Evolutionary conservation across 1,139 yeast species (phyloP).

Genomic region (Candida buenavistaensis): DNA sequence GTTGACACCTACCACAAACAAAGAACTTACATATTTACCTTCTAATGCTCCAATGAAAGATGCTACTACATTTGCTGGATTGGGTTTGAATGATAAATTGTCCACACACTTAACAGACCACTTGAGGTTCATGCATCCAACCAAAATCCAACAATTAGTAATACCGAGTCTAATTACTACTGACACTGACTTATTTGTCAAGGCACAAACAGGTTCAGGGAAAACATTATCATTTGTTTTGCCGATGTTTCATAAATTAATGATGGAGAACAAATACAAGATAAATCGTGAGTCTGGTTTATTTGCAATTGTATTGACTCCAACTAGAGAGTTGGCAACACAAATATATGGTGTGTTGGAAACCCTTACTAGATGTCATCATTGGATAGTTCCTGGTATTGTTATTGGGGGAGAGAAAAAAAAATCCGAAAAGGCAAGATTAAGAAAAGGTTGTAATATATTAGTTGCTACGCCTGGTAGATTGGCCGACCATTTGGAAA

Average conservation of each 20-base stretch:
- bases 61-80: constrained; percentile 64
- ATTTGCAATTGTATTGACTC: constrained; percentile 84
- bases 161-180: constrained; percentile 64
- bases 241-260: constrained; percentile 75
- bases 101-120: constrained; percentile 55
- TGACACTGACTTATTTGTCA: constrained; percentile 73
- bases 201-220: constrained; percentile 97
- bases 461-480: constrained; percentile 93
- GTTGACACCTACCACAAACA: constrained; percentile 23
- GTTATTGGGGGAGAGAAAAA: constrained; percentile 96
- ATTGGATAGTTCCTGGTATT: constrained; percentile 84
- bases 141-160: constrained; percentile 80
- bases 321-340: constrained; percentile 92
- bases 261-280: constrained; percentile 48
- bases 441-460: constrained; percentile 86
- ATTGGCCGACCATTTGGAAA: constrained; percentile 87
- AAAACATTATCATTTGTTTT: constrained; percentile 83
- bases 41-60: constrained; percentile 86
- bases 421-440: constrained; percentile 86
- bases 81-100: constrained; percentile 64
- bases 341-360: constrained; percentile 86
- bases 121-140: constrained; percentile 68
- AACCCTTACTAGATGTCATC: constrained; percentile 68
- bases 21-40: constrained; percentile 39
- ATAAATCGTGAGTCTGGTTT: constrained; percentile 76